Conservation (phyloP, 345 rosid species). For the Euclidium syriacum region DNA sequence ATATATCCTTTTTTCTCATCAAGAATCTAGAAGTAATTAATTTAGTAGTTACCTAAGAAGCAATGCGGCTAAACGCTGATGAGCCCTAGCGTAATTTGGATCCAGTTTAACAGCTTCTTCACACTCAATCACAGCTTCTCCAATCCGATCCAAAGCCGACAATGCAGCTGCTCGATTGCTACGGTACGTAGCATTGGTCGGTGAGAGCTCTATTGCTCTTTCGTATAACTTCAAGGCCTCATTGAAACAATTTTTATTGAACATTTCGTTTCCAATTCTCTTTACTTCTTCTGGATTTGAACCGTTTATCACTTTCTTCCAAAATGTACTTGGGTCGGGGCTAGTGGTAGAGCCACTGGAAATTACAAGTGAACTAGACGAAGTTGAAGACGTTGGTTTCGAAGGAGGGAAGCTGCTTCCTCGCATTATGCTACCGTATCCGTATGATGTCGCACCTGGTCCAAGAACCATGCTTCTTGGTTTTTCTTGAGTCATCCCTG, state of each 20-base stretch:
- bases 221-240: constrained; percentile 83
- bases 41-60: constrained; percentile 63
- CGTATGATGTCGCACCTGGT: constrained; percentile 72
- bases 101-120: constrained; percentile 79
- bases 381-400: background rate
- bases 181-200: constrained; percentile 61
- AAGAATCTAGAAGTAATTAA: background rate
- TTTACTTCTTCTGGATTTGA: constrained; percentile 71
- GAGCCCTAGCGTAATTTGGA: constrained; percentile 74
- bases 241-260: constrained; percentile 58
- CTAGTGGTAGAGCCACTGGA: background rate
- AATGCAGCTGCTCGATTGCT: constrained; percentile 84
- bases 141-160: constrained; percentile 54
- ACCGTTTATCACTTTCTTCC: constrained; percentile 13
- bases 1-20: background rate
- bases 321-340: background rate
- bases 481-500: constrained; percentile 50
- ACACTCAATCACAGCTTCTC: constrained; percentile 78
- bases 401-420: constrained; percentile 26
- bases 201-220: constrained; percentile 66
- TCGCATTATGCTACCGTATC: constrained; percentile 85
- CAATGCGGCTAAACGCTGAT: constrained; percentile 75
- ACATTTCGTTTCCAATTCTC: constrained; percentile 72
- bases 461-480: constrained; percentile 64
- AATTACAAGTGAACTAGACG: background rate